These are phyloP conservation scores for Moesziomyces sp. DNA, from an alignment of 1,284 basidiomycete species.

Conservation along the genomic window DNA sequence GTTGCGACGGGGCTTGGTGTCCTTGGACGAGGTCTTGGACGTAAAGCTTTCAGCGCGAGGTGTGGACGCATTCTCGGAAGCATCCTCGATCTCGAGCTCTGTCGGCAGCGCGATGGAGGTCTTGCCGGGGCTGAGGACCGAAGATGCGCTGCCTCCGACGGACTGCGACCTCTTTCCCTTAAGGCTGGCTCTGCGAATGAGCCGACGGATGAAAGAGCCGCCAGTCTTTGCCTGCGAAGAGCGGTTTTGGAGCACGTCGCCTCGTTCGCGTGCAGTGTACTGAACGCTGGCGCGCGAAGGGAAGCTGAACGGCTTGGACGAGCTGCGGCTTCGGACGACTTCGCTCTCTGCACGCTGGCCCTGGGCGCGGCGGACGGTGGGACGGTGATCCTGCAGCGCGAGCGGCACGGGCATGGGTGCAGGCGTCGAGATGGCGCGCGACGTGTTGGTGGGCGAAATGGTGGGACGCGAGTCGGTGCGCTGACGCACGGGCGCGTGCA, in stretches of 20 bases:
- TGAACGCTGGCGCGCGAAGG: conserved; percentile 34
- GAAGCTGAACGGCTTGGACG: conserved; percentile 34
- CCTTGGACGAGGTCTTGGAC: conserved; percentile 12
- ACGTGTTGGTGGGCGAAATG: conserved; percentile 30
- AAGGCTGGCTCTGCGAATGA: conserved; percentile 43
- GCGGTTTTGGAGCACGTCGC: conserved; percentile 9
- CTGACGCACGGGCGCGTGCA: conserved; percentile 25
- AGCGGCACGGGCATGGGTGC: conserved; percentile 37
- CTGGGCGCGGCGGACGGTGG: conserved; percentile 26
- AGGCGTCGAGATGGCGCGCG: conserved; percentile 29
- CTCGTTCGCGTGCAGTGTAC: conserved; percentile 20
- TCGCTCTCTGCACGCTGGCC: conserved; percentile 49
- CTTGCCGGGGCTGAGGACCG: conserved; percentile 7
- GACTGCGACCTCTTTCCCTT: conserved; percentile 46
- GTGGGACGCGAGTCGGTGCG: conserved; percentile 42
- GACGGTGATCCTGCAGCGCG: conserved; percentile 31
- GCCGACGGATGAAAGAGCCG: conserved; percentile 33
- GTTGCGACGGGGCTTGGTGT: conserved; percentile 5
- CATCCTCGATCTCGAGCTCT: conserved; percentile 20
- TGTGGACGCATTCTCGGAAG: conserved; percentile 4
- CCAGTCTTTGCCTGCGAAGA: conserved; percentile 10
- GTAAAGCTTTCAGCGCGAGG: conserved; percentile 20
- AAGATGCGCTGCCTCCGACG: conserved; percentile 8
- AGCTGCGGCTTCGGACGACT: conserved; percentile 25
- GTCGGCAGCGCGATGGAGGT: conserved; percentile 18